Evolutionary conservation across 257 asterid species (phyloP), one percentile per base, ranked within the genome.

Genomic region (Solanum chiquidenum): DNA sequence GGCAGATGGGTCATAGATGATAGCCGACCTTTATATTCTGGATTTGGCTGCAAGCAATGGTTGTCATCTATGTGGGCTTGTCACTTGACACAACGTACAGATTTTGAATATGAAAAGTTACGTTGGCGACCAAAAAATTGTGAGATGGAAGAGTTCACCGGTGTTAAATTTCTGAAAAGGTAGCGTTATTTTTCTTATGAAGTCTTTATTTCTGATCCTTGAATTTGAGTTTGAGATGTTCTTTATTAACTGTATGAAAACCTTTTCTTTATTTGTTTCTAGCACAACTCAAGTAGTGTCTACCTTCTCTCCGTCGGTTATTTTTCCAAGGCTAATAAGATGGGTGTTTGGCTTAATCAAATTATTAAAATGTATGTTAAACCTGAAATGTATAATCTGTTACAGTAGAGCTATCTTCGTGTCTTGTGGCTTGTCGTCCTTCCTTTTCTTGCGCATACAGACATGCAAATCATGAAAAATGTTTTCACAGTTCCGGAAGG

Each of bases 31-130:
- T 88, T 95, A 55, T 96, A 96, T 93, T 95, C 98, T 86, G 99
- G 98, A 87, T 90, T 86, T 88, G 98, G 94, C 71, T 96, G 99
- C 88, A 94, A 94, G 89, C 96, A 95, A 90, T 96, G 98, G 99
- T 90, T 96, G 89, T 95, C 99, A 68, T 40, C 97, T 10, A 96
- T 96, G 99, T 96, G 99, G 99, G 98, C 99, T 91, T 96, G 99
- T 88, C 98, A 93, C 85, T 91, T 94, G 90, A 95, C 98, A 52
- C 98, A 96, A 71, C 98, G 99, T 85, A 90, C 91, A 85, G 99
- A 96, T 93, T 95, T 95, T 89, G 96, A 94, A 74, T 95, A 96
- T 12, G 99, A 96, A 89, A 94, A 93, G 88, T 90, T 95, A 87
- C 96, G 95, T 25, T 96, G 99, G 98, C 91, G 88, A 79, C 99